Base-by-base conservation (phyloP, 2,329 filamentous ascomycete species). In the Pezicula rhizophila region DNA sequence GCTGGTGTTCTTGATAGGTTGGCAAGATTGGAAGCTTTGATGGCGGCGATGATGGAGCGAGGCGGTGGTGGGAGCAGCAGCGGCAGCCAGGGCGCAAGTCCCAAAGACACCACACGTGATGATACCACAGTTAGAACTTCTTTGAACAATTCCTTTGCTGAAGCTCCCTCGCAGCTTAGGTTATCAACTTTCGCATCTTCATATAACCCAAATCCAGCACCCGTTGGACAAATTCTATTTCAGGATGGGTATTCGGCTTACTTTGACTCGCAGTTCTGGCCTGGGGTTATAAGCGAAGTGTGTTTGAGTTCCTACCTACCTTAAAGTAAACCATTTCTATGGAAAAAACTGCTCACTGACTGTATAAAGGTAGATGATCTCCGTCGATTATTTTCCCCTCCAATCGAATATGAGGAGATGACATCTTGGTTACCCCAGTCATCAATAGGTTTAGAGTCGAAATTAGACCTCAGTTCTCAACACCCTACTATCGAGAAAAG, bases 211-310 rank as follows among this genome's bases (percentile, higher is more conserved):
- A 17, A 38, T 38, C 1, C 33, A 38, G 42, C 34, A 23, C 54
- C 51, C 34, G 51, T 54, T 14, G 56, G 56, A 5, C 52, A 55
- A 25, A 54, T 55, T 2, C 10, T 57, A 12, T 58, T 57, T 17
- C 51, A 58, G 40, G 56, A 58, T 34, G 52, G 52, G 2, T 42
- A 51, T 26, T 51, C 47, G 28, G 51, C 49, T 8, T 58, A 56
- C 45, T 56, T 51, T 47, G 52, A 54, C 23, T 31, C 50, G 7
- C 53, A 57, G 28, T 58, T 56, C 45, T 57, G 56, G 54, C 50
- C 53, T 11, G 44, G 48, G 17, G 25, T 56, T 10, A 49, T 55
- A n/a, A 46, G 35, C 18, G 54, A 58, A 48, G 56, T 58, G 20
- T 26, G 35, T 40, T 5, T 23, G 3, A 3, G 23, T 23, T 23